phyloP scores from a whole-genome alignment of 176 grass and related monocot species.

The Rhynchospora breviuscula region DNA sequence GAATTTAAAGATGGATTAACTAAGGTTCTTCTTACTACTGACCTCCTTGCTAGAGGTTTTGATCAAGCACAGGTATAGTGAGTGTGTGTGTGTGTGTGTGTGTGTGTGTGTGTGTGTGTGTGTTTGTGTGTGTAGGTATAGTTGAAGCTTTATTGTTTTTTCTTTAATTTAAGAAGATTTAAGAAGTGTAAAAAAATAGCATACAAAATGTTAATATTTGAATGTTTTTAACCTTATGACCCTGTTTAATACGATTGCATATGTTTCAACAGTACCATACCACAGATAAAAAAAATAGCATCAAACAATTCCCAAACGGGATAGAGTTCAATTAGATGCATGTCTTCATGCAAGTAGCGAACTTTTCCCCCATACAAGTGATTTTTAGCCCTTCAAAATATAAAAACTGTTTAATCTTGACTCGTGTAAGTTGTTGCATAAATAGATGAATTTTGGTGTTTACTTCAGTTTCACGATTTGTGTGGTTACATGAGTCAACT shows the following conservation, averaged over 20 bases:
- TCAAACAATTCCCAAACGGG: neutral
- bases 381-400: neutral
- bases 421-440: too few species aligned
- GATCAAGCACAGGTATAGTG: conserved; percentile 87
- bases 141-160: neutral
- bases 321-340: neutral
- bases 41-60: conserved; percentile 90
- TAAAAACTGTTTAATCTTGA: neutral
- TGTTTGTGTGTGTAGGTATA: neutral
- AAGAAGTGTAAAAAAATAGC: too few species aligned
- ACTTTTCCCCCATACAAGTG: neutral
- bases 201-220: neutral
- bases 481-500: neutral
- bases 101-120: neutral
- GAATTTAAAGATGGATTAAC: conserved; percentile 95
- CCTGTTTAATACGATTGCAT: neutral
- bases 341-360: too few species aligned
- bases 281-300: neutral
- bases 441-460: neutral
- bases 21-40: conserved; percentile 90
- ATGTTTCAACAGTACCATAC: neutral
- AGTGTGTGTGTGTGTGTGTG: neutral
- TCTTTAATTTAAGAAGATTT: neutral
- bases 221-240: neutral
- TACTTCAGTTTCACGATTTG: neutral